phyloP scores from a whole-genome alignment of 1,284 basidiomycete species.

The Apiotrichum laibachii region DNA sequence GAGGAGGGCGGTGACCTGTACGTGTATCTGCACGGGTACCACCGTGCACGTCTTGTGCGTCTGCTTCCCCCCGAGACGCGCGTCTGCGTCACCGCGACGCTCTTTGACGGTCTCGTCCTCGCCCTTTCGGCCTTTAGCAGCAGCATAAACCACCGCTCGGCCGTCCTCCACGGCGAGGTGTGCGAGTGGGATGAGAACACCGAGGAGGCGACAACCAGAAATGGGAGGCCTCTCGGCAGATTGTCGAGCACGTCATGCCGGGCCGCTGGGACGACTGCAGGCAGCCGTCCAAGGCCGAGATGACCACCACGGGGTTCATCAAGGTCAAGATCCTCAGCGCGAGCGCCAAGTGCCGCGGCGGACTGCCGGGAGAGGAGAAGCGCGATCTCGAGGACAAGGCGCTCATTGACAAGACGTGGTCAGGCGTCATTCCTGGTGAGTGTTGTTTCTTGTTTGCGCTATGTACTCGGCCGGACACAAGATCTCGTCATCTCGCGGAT shows the following conservation, averaged over 20 bases:
- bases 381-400: conserved; percentile 23
- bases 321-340: conserved; percentile 32
- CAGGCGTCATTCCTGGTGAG: conserved; percentile 29
- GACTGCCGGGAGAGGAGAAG: conserved; percentile 29
- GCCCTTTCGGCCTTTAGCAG: conserved; percentile 32
- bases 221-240: conserved; percentile 9
- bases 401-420: conserved; percentile 24
- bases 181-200: conserved; percentile 21
- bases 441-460: background rate
- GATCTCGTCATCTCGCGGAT: conserved; percentile 37
- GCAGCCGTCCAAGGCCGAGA: conserved; percentile 26
- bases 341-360: conserved; percentile 20
- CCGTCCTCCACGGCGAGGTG: conserved; percentile 35
- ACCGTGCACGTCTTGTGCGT: conserved; percentile 31
- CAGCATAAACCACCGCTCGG: conserved; percentile 37
- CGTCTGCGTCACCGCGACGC: conserved; percentile 34
- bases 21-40: conserved; percentile 25
- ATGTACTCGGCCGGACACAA: conserved; percentile 39
- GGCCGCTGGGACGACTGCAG: conserved; percentile 30
- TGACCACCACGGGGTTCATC: conserved; percentile 33
- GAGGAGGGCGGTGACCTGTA: background rate
- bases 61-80: conserved; percentile 28
- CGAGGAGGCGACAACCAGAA: background rate
- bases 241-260: conserved; percentile 28
- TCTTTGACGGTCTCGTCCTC: conserved; percentile 38